Conservation (phyloP, 257 asterid species). For the Gardenia jasminoides region DNA sequence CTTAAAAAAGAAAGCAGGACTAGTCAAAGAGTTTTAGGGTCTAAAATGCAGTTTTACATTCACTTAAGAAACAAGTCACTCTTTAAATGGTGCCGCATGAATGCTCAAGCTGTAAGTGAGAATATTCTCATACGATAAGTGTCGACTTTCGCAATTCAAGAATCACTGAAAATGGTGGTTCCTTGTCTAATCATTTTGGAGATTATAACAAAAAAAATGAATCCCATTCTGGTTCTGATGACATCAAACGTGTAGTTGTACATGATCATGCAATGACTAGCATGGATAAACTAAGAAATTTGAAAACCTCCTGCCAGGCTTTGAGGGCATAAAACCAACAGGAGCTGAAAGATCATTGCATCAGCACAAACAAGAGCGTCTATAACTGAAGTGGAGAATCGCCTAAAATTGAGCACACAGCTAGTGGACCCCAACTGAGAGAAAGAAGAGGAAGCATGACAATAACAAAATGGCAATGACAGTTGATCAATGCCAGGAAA, state of each 20-base stretch:
- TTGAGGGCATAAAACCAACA: not conserved
- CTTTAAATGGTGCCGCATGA: not conserved
- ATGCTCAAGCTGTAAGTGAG: too few species aligned
- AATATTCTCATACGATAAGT: too few species aligned
- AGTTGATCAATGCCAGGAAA: too few species aligned
- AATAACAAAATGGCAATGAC: not conserved
- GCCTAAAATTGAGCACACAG: not conserved
- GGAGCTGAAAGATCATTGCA: not conserved
- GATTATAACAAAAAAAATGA: not conserved
- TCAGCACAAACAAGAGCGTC: not conserved
- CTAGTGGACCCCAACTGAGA: not conserved
- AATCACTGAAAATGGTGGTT: too few species aligned
- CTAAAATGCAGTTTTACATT: not conserved
- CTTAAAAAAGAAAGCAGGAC: not conserved
- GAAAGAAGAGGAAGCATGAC: not conserved
- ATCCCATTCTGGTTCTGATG: not conserved
- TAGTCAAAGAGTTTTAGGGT: not conserved
- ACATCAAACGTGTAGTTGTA: not conserved
- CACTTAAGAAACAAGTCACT: not conserved
- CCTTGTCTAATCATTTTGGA: not conserved
- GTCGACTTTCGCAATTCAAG: too few species aligned
- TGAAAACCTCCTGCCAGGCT: too few species aligned
- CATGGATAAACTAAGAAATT: too few species aligned
- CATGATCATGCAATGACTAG: not conserved
- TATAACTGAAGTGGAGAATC: slow-evolving; percentile 2